A percentile compares a stretch with the other conserved stretches of the same genome.
Conservation (phyloP, 225 moss, liverwort and hornwort species). For the Lunularia cruciata region DNA sequence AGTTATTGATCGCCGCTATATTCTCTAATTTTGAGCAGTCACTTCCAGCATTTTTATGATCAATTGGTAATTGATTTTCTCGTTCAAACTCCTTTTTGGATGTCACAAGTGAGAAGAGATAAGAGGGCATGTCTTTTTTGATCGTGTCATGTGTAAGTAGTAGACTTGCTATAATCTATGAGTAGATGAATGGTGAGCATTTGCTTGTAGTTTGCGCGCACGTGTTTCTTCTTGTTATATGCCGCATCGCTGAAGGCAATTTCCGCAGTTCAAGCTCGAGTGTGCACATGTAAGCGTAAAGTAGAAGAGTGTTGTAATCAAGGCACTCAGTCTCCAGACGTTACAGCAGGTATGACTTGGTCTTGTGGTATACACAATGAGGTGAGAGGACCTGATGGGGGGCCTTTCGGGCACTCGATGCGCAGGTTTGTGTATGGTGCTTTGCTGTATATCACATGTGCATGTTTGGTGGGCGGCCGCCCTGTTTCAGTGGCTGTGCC, state of each 20-base stretch:
- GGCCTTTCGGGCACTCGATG: slow-evolving; percentile 91
- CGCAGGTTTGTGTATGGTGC: slow-evolving; percentile 97
- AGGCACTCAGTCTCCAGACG: slow-evolving; percentile 21
- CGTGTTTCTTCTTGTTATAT: too few relatives aligned
- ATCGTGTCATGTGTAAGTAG: too few relatives aligned
- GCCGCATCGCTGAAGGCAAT: background rate
- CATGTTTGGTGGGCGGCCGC: slow-evolving; percentile 90
- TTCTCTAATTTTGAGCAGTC: background rate
- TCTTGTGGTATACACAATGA: slow-evolving; percentile 53
- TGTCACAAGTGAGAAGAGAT: too few relatives aligned
- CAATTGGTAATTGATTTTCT: too few relatives aligned
- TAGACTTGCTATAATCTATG: too few relatives aligned
- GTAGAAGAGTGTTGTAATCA: slow-evolving; percentile 18
- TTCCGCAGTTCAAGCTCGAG: background rate
- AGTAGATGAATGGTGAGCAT: too few relatives aligned
- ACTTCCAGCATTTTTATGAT: too few relatives aligned
- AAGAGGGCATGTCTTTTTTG: too few relatives aligned
- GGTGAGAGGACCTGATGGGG: slow-evolving; percentile 88
- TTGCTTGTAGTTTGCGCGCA: background rate
- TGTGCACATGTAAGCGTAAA: background rate
- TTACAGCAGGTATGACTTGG: slow-evolving; percentile 39
- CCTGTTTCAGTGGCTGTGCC: slow-evolving; percentile 51
- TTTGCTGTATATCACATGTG: slow-evolving; percentile 94
- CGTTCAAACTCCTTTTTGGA: too few relatives aligned
- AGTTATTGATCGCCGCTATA: too few relatives aligned